Evolutionary conservation across 2,329 filamentous ascomycete genomes (phyloP), one percentile per base, ranked within the genome.

Genomic region (Penicillium frequentans): DNA sequence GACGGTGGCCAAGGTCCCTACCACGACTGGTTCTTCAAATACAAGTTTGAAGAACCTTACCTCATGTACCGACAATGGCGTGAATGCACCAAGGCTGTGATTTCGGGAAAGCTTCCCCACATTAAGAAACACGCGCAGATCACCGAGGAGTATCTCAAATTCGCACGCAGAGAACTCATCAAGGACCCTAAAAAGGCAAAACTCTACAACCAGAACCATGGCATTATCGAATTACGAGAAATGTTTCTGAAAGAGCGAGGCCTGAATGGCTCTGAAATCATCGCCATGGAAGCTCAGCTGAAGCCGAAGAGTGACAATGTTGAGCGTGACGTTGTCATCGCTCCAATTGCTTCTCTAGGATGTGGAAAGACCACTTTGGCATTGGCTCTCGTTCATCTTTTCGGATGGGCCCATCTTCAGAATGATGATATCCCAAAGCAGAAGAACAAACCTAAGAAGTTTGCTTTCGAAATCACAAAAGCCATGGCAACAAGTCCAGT

Each of bases 21-120:
- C 72, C 78, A 84, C n/a, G 93, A 99, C 73, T 99, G 95, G 95
- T 99, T 99, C 77, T 99, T 99, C 87, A 99, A 99, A 77, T 99
- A 93, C 84, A 99, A 99, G 78, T 99, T 99, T 59, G 95, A 99
- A 70, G 95, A 99, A 77, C 95, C 95, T 0, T 99, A 99, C 72
- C 80, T 99, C 59, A 96, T 99, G 91, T 99, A 98, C 77, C 87
- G 95, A 24, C 95, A 99, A 78, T 99, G 95, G 95, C 88, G 95
- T 60, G 95, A 99, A 77, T 96, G 90, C 72, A 99, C 95, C 43
- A 98, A 96, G 74, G 84, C 90, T 5, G 76, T 98, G 56, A 97
- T 99, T 64, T 70, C 82, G 1, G 89, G 89, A 14, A 89, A 85
- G 65, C 77, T 85, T 39, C 91, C 93, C 11, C 89, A 83, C 63